Evolutionary conservation across 768 basidiomycete species (phyloP).

Genomic region (Naganishia antarctica): DNA sequence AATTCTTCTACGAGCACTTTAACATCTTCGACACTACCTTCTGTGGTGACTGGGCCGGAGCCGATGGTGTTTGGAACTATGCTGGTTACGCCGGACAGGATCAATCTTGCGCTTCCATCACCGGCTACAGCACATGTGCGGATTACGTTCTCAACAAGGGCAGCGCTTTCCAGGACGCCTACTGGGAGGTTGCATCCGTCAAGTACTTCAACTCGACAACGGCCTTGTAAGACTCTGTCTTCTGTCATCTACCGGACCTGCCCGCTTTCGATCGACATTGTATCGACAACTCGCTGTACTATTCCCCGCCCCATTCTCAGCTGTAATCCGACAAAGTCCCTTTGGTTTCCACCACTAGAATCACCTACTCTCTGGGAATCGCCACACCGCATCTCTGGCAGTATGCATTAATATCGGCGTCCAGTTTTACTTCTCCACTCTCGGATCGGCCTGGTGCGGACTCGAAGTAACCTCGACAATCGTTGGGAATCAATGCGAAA

Average conservation of each 20-base stretch:
- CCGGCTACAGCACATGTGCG: conserved; percentile 74
- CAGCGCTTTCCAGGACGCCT: conserved; percentile 41
- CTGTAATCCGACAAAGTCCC: too few relatives aligned
- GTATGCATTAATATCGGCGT: too few relatives aligned
- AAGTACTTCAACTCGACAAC: conserved; percentile 49
- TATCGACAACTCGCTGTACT: background rate
- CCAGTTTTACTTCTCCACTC: too few relatives aligned
- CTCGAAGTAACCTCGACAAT: too few relatives aligned
- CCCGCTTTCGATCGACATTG: background rate
- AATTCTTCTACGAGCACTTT: conserved; percentile 71
- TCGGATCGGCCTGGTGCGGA: too few relatives aligned
- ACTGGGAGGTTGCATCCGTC: conserved; percentile 48
- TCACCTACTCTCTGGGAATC: too few relatives aligned
- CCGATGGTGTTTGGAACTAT: conserved; percentile 62
- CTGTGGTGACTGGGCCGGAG: conserved; percentile 82
- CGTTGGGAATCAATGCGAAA: too few relatives aligned
- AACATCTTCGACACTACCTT: conserved; percentile 74
- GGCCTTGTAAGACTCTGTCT: conserved; percentile 30
- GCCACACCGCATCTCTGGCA: too few relatives aligned
- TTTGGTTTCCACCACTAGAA: too few relatives aligned
- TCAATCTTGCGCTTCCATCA: conserved; percentile 77
- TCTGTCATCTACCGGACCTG: background rate
- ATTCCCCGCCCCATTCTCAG: too few relatives aligned
- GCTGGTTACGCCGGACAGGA: conserved; percentile 71
- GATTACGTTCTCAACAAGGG: conserved; percentile 72